A percentile compares a stretch with the other conserved stretches of the same genome.
phyloP scores from a whole-genome alignment of 345 rosid genomes.

The Citrus sp. region DNA sequence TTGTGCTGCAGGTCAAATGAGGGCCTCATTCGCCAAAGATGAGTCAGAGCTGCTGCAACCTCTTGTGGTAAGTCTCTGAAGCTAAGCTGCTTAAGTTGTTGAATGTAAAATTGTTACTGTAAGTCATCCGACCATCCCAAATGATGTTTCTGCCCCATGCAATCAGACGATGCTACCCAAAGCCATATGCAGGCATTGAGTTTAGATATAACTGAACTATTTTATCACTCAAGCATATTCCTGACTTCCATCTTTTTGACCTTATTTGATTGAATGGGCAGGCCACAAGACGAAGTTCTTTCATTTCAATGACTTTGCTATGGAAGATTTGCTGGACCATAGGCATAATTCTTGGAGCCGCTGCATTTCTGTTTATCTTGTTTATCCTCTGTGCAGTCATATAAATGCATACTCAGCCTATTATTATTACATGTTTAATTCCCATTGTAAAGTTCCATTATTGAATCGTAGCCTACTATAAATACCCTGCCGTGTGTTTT shows the following conservation, averaged over 20 bases:
- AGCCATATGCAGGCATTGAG: constrained; percentile 19
- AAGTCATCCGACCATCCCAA: background rate
- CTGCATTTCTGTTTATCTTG: constrained; percentile 30
- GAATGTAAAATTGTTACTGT: background rate
- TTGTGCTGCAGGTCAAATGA: constrained; percentile 23
- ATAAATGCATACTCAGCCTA: background rate
- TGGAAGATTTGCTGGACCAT: constrained; percentile 21
- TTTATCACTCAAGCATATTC: background rate
- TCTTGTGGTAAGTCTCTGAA: constrained; percentile 33
- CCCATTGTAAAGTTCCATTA: background rate
- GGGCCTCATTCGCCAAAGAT: constrained; percentile 3
- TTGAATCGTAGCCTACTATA: background rate
- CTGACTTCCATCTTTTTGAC: background rate
- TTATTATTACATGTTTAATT: background rate
- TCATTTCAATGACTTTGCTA: constrained; percentile 13
- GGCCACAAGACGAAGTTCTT: constrained; percentile 4
- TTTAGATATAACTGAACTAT: background rate
- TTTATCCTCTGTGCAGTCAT: constrained; percentile 33
- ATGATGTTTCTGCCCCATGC: constrained; percentile 4
- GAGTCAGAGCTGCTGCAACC: constrained; percentile 30
- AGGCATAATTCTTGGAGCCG: constrained; percentile 30
- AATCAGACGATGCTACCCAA: constrained; percentile 17
- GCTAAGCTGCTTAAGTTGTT: background rate
- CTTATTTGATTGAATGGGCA: constrained; percentile 6
- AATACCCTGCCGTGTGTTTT: background rate